Base-by-base conservation (phyloP, 495 filamentous ascomycete genomes). In the Xylaria palmicola region DNA sequence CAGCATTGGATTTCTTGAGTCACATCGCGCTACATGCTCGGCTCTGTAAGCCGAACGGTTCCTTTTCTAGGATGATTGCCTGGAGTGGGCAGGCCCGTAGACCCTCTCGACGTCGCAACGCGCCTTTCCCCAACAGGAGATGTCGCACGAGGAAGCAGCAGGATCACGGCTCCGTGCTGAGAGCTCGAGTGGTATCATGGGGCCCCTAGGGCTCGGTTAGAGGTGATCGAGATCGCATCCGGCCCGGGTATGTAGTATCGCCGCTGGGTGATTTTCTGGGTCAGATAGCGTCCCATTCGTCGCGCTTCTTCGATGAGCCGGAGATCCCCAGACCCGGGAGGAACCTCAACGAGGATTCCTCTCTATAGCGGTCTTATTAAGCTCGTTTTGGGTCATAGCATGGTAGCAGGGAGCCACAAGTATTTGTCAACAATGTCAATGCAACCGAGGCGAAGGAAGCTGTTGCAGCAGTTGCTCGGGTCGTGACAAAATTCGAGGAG, bases 141-240 rank as follows among this genome's bases (percentile, higher is more conserved):
- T 2, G 12, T 20, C 34, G 34, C 6, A 51, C 48, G 48, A 51
- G 48, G 32, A 34, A 20, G n/a, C 48, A 22, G 8, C 29, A 51
- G n/a, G 29, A 34, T 32, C 29, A 4, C 10, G 27, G 26, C 17
- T 5, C 17, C 22, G 19, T 51, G 5, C 13, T 34, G 48, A 12
- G 5, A 34, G n/a, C n/a, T n/a, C n/a, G n/a, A n/a, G 17, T 7
- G 34, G n/a, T 9, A 4, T 13, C 15, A 22, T 51, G 13, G n/a
- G 48, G 22, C 48, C 29, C 47, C 27, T 34, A 6, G 5, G 27
- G 26, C n/a, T 6, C 8, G 48, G 36, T 26, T 55, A 55, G 36
- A 36, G 40, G 34, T 36, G 15, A 55, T 55, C 36, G 51, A 40
- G 22, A 15, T 55, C 36, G 24, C 24, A 55, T 55, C 37, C 29